Conservation (phyloP, 2,329 filamentous ascomycete species). For the Fusarium verrucosum region DNA sequence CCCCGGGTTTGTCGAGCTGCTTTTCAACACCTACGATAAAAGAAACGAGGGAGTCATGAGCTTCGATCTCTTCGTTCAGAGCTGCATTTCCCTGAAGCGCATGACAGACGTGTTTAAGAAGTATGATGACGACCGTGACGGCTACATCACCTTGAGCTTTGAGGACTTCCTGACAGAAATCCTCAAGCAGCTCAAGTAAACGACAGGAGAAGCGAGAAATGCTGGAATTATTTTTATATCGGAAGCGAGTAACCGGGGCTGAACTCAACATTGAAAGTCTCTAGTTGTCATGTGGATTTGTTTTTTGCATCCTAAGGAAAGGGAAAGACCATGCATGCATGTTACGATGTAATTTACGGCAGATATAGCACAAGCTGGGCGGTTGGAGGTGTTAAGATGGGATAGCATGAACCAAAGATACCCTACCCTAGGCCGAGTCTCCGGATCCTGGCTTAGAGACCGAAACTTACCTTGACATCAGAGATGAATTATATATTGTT, state of each 20-base stretch:
- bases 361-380: conserved; percentile 10
- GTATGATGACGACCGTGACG: conserved; percentile 96
- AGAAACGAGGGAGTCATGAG: conserved; percentile 75
- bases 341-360: conserved; percentile 13
- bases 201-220: neutral
- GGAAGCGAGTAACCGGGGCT: neutral
- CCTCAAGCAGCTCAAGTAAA: conserved; percentile 66
- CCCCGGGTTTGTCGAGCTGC: conserved; percentile 80
- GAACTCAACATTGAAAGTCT: neutral
- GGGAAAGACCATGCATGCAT: conserved; percentile 10
- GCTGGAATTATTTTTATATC: neutral
- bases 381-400: conserved; percentile 13
- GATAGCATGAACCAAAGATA: conserved; percentile 41
- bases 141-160: conserved; percentile 86
- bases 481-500: conserved; percentile 28
- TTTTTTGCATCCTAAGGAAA: conserved; percentile 1
- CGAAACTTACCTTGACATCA: conserved; percentile 37
- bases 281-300: conserved; percentile 3
- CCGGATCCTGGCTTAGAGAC: conserved; percentile 41
- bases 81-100: conserved; percentile 93
- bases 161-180: conserved; percentile 81
- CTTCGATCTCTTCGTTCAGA: conserved; percentile 98
- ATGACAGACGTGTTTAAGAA: conserved; percentile 99
- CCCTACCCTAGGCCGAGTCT: conserved; percentile 45
- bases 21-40: conserved; percentile 93